Conservation (phyloP, 805 yeast species). For the Suhomyces prunicola region DNA sequence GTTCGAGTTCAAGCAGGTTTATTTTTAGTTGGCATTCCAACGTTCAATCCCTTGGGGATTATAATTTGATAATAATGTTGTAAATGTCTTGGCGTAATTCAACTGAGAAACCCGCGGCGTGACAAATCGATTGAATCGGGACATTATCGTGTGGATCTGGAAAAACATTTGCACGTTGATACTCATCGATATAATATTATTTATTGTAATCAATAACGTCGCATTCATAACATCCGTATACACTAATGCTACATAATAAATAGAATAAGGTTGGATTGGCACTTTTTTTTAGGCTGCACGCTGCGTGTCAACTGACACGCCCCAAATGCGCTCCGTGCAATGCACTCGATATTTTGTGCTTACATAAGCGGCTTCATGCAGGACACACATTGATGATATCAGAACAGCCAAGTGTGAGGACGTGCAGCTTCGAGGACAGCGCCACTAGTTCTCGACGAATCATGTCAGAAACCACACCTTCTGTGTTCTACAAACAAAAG, state of each 20-base stretch:
- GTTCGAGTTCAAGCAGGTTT: conserved; percentile 46
- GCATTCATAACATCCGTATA: no score
- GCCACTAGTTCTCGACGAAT: neutral
- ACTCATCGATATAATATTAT: neutral
- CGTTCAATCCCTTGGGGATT: no score
- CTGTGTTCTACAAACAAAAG: conserved; percentile 16
- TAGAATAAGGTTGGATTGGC: neutral
- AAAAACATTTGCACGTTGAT: neutral
- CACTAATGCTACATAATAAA: neutral
- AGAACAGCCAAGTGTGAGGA: neutral
- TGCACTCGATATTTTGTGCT: neutral
- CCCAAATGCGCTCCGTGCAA: neutral
- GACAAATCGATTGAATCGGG: neutral
- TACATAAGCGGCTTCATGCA: neutral
- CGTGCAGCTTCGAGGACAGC: neutral
- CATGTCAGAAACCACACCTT: neutral
- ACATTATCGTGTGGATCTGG: neutral
- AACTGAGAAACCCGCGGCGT: neutral
- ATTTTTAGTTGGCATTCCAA: conserved; percentile 12
- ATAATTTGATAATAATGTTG: no score
- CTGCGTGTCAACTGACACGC: neutral
- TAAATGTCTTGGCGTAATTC: neutral
- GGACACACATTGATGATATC: neutral
- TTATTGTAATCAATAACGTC: neutral
- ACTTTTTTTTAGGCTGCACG: neutral